phyloP scores from a whole-genome alignment of 2,329 filamentous ascomycete genomes.

The Didymella glomerata region DNA sequence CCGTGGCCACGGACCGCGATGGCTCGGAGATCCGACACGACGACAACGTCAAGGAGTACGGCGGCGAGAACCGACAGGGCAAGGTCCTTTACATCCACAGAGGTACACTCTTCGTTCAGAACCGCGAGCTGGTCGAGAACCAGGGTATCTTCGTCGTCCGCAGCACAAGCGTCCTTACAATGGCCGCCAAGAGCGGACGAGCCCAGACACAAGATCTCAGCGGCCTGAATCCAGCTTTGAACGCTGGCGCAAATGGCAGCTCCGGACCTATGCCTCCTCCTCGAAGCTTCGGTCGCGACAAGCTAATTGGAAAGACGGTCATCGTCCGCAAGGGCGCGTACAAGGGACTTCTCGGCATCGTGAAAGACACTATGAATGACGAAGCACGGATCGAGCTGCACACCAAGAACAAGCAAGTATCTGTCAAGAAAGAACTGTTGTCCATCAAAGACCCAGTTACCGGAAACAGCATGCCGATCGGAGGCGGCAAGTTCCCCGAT shows the following conservation, averaged over 20 bases:
- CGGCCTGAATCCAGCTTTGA: constrained; percentile 85
- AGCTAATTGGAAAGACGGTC: constrained; percentile 88
- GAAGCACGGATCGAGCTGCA: constrained; percentile 91
- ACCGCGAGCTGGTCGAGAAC: constrained; percentile 83
- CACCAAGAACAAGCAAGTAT: constrained; percentile 91
- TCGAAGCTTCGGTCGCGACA: constrained; percentile 78
- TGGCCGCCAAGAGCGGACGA: constrained; percentile 92
- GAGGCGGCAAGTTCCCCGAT: constrained; percentile 49
- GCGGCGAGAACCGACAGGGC: constrained; percentile 84
- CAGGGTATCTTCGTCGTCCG: constrained; percentile 89
- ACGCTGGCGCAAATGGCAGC: constrained; percentile 65
- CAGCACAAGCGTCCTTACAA: constrained; percentile 83
- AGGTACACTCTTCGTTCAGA: constrained; percentile 90
- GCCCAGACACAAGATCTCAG: constrained; percentile 76
- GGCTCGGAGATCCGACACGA: constrained; percentile 92
- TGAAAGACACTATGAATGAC: constrained; percentile 90
- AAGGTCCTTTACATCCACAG: constrained; percentile 94
- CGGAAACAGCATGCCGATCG: constrained; percentile 78
- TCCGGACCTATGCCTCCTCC: constrained; percentile 70
- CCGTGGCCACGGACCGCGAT: constrained; percentile 90
- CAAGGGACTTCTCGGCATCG: constrained; percentile 92
- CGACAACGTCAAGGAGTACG: constrained; percentile 90
- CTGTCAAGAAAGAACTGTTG: constrained; percentile 81
- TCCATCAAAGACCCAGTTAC: constrained; percentile 82
- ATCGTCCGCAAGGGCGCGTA: constrained; percentile 86